phyloP scores from a whole-genome alignment of 192 early-diverging fungal genomes.

The Podila epigama region DNA sequence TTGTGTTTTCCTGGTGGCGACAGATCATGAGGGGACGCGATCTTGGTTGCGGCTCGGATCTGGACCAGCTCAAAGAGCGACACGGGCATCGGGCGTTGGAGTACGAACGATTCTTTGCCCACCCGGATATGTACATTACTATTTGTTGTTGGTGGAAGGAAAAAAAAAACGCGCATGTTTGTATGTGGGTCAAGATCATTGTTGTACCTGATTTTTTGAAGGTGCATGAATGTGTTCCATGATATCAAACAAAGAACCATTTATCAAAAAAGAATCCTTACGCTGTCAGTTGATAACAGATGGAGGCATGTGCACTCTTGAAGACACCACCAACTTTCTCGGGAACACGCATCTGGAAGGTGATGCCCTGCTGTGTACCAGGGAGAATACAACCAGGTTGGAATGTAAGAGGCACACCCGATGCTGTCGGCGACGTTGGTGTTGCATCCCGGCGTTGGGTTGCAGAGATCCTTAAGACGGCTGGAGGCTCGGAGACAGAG shows the following conservation, averaged over 20 bases:
- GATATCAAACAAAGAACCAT: neutral
- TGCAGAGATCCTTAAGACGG: neutral
- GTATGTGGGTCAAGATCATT: neutral
- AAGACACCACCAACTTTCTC: slow-evolving; percentile 35
- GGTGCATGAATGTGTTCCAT: neutral
- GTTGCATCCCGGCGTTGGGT: neutral
- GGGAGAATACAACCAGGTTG: slow-evolving; percentile 17
- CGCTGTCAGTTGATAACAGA: slow-evolving; percentile 39
- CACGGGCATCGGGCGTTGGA: slow-evolving; percentile 20
- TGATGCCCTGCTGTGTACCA: slow-evolving; percentile 29
- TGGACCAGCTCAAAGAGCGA: slow-evolving; percentile 45
- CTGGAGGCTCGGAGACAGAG: neutral
- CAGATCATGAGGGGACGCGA: slow-evolving; percentile 24
- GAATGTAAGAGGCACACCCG: neutral
- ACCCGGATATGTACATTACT: slow-evolving; percentile 35
- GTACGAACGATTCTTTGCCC: slow-evolving; percentile 24
- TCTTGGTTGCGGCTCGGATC: slow-evolving; percentile 29
- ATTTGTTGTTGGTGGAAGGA: neutral
- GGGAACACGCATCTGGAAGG: slow-evolving; percentile 35
- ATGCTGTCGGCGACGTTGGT: neutral
- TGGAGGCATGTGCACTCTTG: slow-evolving; percentile 34
- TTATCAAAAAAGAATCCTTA: slow-evolving; percentile 5
- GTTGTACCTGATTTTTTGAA: too few relatives aligned
- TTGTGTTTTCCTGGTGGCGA: neutral
- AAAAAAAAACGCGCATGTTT: neutral